phyloP scores from a whole-genome alignment of 2,329 filamentous ascomycete species.

The Colletotrichum paranaense region DNA sequence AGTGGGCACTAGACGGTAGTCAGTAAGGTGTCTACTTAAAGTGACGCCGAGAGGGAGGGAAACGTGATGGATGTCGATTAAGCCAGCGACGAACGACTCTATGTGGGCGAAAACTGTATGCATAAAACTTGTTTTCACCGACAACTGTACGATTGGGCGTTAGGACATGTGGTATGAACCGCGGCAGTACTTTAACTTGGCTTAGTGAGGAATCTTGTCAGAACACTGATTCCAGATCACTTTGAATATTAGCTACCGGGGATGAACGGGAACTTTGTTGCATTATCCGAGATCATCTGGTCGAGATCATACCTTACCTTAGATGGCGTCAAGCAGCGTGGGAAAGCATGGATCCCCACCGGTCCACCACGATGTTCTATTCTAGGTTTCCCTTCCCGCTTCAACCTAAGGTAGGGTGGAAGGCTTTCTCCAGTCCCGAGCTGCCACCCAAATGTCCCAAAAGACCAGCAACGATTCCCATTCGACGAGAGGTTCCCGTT shows the following conservation, averaged over 20 bases:
- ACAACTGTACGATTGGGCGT: slow-evolving; percentile 20
- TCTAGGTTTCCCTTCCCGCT: slow-evolving; percentile 27
- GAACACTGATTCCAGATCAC: slow-evolving; percentile 19
- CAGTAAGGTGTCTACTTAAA: not conserved
- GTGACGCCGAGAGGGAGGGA: not conserved
- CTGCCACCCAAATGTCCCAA: not conserved
- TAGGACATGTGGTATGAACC: slow-evolving; percentile 11
- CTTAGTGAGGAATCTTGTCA: slow-evolving; percentile 15
- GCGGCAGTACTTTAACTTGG: not conserved
- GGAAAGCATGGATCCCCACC: slow-evolving; percentile 14
- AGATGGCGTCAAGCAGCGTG: not conserved
- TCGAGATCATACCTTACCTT: not conserved
- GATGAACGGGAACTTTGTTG: not conserved
- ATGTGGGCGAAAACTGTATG: not conserved
- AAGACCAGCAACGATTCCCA: slow-evolving; percentile 2
- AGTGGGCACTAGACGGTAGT: slow-evolving; percentile 47
- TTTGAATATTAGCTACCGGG: not conserved
- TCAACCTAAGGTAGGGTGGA: not conserved
- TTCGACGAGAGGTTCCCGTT: not conserved
- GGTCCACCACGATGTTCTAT: slow-evolving; percentile 10
- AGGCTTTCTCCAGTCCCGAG: not conserved
- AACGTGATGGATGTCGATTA: not conserved
- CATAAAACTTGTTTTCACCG: slow-evolving; percentile 5
- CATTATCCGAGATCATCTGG: not conserved
- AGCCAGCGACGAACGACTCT: not conserved